Conservation (phyloP, 495 filamentous ascomycete genomes). For the Penicillium nucicola region DNA sequence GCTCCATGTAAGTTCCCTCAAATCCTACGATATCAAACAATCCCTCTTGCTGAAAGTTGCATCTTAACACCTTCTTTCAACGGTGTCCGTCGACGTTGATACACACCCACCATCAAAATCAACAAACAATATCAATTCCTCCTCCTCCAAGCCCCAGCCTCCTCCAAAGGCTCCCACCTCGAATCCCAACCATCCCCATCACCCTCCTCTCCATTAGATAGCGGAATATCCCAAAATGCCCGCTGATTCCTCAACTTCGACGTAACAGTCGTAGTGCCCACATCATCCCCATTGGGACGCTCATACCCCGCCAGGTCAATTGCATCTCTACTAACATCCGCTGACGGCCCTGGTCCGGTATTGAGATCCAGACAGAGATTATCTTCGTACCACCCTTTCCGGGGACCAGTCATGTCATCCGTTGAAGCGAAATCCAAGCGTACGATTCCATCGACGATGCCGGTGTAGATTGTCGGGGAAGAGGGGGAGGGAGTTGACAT, state of each 20-base stretch:
- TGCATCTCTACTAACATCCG: slow-evolving; percentile 1
- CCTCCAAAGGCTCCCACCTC: slow-evolving; percentile 31
- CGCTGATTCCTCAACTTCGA: slow-evolving; percentile 38
- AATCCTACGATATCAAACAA: too few relatives aligned
- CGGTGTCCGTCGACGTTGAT: too few relatives aligned
- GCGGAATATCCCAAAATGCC: slow-evolving; percentile 17
- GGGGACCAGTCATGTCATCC: slow-evolving; percentile 36
- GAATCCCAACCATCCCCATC: slow-evolving; percentile 36
- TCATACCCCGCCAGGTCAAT: slow-evolving; percentile 42
- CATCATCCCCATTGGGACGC: slow-evolving; percentile 27
- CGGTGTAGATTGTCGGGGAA: slow-evolving; percentile 57
- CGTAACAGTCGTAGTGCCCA: slow-evolving; percentile 21
- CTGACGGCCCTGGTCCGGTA: neutral
- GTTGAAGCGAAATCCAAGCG: slow-evolving; percentile 52
- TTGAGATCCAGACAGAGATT: slow-evolving; percentile 24
- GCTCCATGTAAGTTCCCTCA: too few relatives aligned
- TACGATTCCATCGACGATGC: slow-evolving; percentile 49
- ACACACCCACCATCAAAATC: too few relatives aligned
- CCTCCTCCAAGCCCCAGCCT: slow-evolving; percentile 36
- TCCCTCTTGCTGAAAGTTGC: too few relatives aligned
- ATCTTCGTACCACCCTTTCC: slow-evolving; percentile 32
- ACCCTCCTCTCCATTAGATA: slow-evolving; percentile 17
- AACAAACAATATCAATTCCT: slow-evolving; percentile 7
- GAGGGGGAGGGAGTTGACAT: slow-evolving; percentile 54
- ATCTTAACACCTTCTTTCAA: too few relatives aligned